These are phyloP conservation scores for Bryoglossum gracile DNA, from an alignment of 495 filamentous ascomycete species.

Conservation along the genomic window DNA sequence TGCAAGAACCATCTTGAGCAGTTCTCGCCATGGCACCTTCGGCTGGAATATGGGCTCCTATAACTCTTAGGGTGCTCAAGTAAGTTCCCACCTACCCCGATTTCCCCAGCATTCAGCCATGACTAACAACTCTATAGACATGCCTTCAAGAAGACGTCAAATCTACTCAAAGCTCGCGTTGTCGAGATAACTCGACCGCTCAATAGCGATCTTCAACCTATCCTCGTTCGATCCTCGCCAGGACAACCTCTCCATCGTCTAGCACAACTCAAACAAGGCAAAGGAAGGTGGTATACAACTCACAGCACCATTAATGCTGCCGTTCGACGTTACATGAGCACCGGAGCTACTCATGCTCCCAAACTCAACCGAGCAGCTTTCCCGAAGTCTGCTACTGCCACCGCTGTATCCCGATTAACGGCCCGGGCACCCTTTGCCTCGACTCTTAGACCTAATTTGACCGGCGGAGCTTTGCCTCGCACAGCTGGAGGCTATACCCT, in stretches of 20 bases:
- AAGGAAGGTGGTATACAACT: constrained; percentile 66
- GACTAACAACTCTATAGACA: constrained; percentile 34
- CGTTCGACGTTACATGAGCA: constrained; percentile 55
- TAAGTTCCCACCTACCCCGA: constrained; percentile 27
- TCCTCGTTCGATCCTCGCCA: constrained; percentile 40
- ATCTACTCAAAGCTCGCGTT: constrained; percentile 55
- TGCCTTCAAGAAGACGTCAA: constrained; percentile 56
- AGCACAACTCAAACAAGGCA: constrained; percentile 65
- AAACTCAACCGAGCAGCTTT: constrained; percentile 59
- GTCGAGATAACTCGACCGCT: constrained; percentile 44
- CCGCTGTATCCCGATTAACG: constrained; percentile 57
- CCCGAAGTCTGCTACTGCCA: constrained; percentile 57
- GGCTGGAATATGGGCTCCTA: constrained; percentile 65
- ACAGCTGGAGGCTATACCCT: constrained; percentile 81
- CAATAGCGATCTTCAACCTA: constrained; percentile 41
- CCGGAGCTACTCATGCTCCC: constrained; percentile 28
- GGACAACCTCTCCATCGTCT: constrained; percentile 66
- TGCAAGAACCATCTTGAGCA: no score
- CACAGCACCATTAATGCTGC: constrained; percentile 49
- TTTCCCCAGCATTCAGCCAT: background rate
- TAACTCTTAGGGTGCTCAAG: constrained; percentile 60
- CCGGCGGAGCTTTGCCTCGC: constrained; percentile 76
- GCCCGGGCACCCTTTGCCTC: constrained; percentile 81
- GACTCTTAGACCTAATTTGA: constrained; percentile 85
- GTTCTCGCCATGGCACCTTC: constrained; percentile 55